A percentile compares a stretch with the other conserved stretches of the same genome.
These are phyloP conservation scores for Penicillium palitans DNA, from an alignment of 2,329 filamentous ascomycete genomes.

Conservation along the genomic window DNA sequence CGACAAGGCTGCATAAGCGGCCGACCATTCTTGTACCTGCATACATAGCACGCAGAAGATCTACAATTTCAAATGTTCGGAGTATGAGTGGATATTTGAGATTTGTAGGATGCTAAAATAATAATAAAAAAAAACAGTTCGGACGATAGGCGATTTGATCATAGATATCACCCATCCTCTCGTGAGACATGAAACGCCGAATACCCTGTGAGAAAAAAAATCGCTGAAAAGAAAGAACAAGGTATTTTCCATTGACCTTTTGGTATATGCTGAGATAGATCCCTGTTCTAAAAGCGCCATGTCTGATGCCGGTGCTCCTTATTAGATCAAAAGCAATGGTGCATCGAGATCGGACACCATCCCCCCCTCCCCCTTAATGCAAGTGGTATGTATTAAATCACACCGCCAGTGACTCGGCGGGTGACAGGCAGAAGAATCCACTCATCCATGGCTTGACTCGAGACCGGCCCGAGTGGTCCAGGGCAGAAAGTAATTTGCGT, in stretches of 20 bases:
- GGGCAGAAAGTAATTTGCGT: slow-evolving; percentile 1
- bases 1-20: too few relatives aligned
- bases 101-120: slow-evolving; percentile 5
- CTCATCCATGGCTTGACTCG: slow-evolving; percentile 14
- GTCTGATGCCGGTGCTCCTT: slow-evolving; percentile 14
- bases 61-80: neutral
- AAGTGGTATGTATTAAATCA: slow-evolving; percentile 20
- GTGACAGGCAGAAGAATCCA: slow-evolving; percentile 3
- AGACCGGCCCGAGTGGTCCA: slow-evolving; percentile 23
- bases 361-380: slow-evolving; percentile 3
- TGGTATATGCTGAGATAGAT: slow-evolving; percentile 22
- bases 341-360: neutral
- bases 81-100: neutral
- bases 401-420: slow-evolving; percentile 7
- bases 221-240: slow-evolving; percentile 25
- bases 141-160: slow-evolving; percentile 10
- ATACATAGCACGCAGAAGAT: neutral
- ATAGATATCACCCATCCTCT: slow-evolving; percentile 15
- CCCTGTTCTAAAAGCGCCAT: slow-evolving; percentile 15
- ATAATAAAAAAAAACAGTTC: neutral
- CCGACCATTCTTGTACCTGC: neutral
- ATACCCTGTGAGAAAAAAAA: slow-evolving; percentile 15
- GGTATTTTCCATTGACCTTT: slow-evolving; percentile 13
- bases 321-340: slow-evolving; percentile 13
- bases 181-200: slow-evolving; percentile 20